phyloP scores from a whole-genome alignment of 352 stramenopile species.

The Phytophthora hybrid region DNA sequence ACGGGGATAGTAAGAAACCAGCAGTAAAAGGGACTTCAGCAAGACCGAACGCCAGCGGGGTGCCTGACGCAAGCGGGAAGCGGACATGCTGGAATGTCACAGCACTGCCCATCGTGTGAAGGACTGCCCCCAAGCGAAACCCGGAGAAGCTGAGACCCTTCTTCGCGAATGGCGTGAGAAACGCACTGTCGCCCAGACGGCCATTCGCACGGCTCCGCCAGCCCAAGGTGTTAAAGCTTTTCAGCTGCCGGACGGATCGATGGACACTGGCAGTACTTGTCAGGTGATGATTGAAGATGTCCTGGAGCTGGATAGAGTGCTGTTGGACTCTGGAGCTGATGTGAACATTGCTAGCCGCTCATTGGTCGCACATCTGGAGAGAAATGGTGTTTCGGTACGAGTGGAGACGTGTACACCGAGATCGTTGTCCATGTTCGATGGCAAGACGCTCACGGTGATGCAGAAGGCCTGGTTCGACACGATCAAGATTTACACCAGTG shows the following conservation, averaged over 20 bases:
- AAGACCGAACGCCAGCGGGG: too few relatives aligned
- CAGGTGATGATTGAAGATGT: background rate
- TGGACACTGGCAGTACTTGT: background rate
- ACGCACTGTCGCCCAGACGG: background rate
- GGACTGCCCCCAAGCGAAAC: too few relatives aligned
- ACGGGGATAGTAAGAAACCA: too few relatives aligned
- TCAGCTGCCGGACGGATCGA: background rate
- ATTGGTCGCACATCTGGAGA: background rate
- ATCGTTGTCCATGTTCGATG: too few relatives aligned
- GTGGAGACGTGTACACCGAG: too few relatives aligned
- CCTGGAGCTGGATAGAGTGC: constrained; percentile 3
- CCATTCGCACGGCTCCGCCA: background rate
- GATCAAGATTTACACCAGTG: too few relatives aligned
- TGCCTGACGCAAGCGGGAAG: too few relatives aligned
- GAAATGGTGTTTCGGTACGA: too few relatives aligned
- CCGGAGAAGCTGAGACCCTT: constrained; percentile 1
- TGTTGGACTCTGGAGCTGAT: constrained; percentile 9
- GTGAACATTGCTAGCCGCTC: constrained; percentile 7
- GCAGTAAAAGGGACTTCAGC: too few relatives aligned
- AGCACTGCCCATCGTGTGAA: constrained; percentile 8
- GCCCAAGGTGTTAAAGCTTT: background rate
- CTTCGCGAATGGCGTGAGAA: constrained; percentile 18
- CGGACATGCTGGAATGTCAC: constrained; percentile 8
- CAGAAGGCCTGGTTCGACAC: too few relatives aligned
- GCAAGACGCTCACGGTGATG: too few relatives aligned